A percentile compares a stretch with the other conserved stretches of the same genome.
phyloP scores from a whole-genome alignment of 169 alveolate species.

The Cyclospora cayetanensis region DNA sequence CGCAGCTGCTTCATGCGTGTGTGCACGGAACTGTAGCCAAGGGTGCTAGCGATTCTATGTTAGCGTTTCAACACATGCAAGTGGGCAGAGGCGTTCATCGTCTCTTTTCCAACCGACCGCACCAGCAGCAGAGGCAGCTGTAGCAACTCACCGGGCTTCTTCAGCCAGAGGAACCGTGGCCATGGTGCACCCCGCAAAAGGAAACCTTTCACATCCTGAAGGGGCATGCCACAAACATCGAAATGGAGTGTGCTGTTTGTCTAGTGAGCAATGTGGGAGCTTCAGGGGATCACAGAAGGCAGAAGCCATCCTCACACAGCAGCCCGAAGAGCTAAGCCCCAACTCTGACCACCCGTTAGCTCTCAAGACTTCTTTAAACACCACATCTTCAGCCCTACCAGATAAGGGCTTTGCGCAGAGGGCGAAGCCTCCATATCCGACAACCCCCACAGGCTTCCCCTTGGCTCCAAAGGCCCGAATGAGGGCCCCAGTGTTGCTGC shows the following conservation, averaged over 20 bases:
- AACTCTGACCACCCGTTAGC: neutral
- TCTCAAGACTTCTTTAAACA: constrained; percentile 11
- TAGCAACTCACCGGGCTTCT: neutral
- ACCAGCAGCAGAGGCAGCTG: neutral
- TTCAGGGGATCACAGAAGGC: neutral
- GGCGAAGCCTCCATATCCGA: constrained; percentile 70
- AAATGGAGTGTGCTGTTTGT: neutral
- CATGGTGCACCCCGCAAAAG: constrained; percentile 17
- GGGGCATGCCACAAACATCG: neutral
- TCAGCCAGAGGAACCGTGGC: constrained; percentile 49
- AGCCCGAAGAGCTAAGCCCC: neutral
- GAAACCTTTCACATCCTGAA: constrained; percentile 31
- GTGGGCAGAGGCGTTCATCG: no score
- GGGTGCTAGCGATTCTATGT: no score
- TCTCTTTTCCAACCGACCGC: neutral
- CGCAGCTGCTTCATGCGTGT: neutral
- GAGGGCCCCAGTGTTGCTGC: constrained; percentile 53
- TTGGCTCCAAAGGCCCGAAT: neutral
- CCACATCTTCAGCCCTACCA: neutral
- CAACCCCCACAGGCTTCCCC: constrained; percentile 30
- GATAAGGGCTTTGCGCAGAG: constrained; percentile 66
- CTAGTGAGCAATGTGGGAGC: neutral
- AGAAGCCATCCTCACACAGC: neutral
- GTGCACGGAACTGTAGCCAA: no score
- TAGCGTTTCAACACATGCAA: no score